Percentiles rank a stretch among this genome's conserved stretches.
Evolutionary conservation across 2,329 filamentous ascomycete species (phyloP).

Genomic region (Phoma sp.): DNA sequence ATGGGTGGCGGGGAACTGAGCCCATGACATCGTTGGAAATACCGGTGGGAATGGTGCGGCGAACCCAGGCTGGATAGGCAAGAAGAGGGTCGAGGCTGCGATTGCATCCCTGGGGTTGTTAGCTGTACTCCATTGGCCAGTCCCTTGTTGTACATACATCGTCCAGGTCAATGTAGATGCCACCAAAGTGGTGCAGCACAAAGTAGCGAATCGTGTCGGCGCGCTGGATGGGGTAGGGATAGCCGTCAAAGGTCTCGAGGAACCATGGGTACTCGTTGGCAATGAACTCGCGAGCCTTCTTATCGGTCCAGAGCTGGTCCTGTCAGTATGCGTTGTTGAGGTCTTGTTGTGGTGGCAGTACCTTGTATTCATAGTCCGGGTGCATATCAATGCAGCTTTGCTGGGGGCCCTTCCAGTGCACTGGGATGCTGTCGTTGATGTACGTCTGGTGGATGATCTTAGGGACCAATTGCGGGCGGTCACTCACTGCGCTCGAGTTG

Average conservation of each 20-base stretch:
- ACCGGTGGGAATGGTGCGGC: conserved; percentile 76
- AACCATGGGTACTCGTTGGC: conserved; percentile 77
- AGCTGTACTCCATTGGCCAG: background rate
- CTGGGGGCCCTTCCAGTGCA: conserved; percentile 70
- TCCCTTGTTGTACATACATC: conserved; percentile 56
- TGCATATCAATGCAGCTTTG: conserved; percentile 72
- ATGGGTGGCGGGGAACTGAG: conserved; percentile 73
- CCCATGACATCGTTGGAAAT: conserved; percentile 86
- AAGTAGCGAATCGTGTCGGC: conserved; percentile 84
- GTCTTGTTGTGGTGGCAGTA: conserved; percentile 39
- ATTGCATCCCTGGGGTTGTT: conserved; percentile 65
- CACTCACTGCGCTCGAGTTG: conserved; percentile 66
- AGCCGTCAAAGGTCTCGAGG: conserved; percentile 75
- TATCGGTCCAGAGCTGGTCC: conserved; percentile 76
- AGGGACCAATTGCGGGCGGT: conserved; percentile 69
- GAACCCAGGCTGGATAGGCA: conserved; percentile 73
- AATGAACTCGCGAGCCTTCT: conserved; percentile 74
- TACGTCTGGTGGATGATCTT: conserved; percentile 83
- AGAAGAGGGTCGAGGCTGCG: conserved; percentile 72
- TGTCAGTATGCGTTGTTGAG: conserved; percentile 15
- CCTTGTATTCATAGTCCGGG: conserved; percentile 76
- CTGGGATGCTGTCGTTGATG: conserved; percentile 72
- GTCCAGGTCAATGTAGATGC: conserved; percentile 83
- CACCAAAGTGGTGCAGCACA: conserved; percentile 76
- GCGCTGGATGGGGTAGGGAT: conserved; percentile 77